phyloP scores from a whole-genome alignment of 768 basidiomycete genomes.

The Favolaschia claudopus region DNA sequence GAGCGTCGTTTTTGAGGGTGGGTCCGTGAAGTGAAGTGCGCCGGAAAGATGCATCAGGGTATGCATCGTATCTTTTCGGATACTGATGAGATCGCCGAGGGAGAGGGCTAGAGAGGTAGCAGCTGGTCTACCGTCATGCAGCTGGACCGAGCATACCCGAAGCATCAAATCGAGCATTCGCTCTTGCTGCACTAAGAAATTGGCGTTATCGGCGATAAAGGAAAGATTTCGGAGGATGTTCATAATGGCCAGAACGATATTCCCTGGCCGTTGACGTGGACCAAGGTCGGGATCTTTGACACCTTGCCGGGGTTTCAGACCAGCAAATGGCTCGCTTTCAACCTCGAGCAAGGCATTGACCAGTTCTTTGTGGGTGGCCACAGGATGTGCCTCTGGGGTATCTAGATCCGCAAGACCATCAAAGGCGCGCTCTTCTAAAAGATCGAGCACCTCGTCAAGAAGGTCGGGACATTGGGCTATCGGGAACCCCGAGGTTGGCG shows the following conservation, averaged over 20 bases:
- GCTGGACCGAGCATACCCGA: slow-evolving; percentile 66
- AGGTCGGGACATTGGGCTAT: slow-evolving; percentile 81
- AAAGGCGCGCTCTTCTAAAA: slow-evolving; percentile 86
- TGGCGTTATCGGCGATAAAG: slow-evolving; percentile 73
- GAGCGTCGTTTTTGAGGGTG: slow-evolving; percentile 49
- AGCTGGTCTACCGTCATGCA: slow-evolving; percentile 39
- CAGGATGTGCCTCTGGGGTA: slow-evolving; percentile 39
- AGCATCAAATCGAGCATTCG: slow-evolving; percentile 72
- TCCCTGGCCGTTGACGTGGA: slow-evolving; percentile 71
- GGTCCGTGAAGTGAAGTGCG: slow-evolving; percentile 55
- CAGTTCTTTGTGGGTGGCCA: slow-evolving; percentile 73
- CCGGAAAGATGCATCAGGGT: slow-evolving; percentile 70
- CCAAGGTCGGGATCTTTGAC: slow-evolving; percentile 57
- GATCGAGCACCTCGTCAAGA: slow-evolving; percentile 85
- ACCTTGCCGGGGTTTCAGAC: slow-evolving; percentile 57
- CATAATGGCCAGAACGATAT: slow-evolving; percentile 70
- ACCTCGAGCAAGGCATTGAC: slow-evolving; percentile 64
- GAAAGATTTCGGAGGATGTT: slow-evolving; percentile 91
- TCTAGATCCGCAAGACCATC: slow-evolving; percentile 45
- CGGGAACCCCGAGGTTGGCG: slow-evolving; percentile 74
- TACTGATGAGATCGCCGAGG: slow-evolving; percentile 70
- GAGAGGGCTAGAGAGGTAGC: slow-evolving; percentile 69
- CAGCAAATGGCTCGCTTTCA: slow-evolving; percentile 66
- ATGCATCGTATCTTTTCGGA: slow-evolving; percentile 81
- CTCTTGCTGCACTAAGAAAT: slow-evolving; percentile 69